Evolutionary conservation across 768 basidiomycete species (phyloP).

Genomic region (Trametopsis cervina): DNA sequence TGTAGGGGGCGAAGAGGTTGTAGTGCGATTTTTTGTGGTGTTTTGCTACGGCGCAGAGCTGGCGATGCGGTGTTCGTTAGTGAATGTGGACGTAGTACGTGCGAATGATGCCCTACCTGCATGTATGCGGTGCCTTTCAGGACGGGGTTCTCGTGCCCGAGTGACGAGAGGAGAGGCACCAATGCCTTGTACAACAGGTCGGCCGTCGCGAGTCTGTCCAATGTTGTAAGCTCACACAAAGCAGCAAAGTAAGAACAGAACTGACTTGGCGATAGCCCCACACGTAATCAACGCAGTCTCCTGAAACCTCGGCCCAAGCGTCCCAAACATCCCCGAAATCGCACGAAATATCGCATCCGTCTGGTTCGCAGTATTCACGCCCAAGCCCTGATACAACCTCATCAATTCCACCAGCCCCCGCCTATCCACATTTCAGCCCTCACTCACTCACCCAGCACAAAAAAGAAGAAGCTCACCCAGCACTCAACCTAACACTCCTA

Average conservation of each 20-base stretch:
- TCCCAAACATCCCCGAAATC: constrained; percentile 43
- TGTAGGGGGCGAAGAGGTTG: constrained; percentile 60
- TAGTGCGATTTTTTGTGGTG: constrained; percentile 57
- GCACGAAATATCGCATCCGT: constrained; percentile 37
- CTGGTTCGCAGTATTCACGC: constrained; percentile 25
- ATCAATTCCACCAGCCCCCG: constrained; percentile 43
- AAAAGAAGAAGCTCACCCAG: constrained; percentile 45
- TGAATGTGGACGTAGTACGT: not conserved
- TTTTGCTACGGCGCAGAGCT: constrained; percentile 58
- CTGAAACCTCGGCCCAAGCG: constrained; percentile 37
- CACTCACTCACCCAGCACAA: not conserved
- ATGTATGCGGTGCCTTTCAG: constrained; percentile 61
- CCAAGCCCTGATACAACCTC: constrained; percentile 32
- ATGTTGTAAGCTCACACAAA: not conserved
- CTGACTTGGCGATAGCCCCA: constrained; percentile 45
- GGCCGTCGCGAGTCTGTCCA: constrained; percentile 37
- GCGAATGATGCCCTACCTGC: constrained; percentile 38
- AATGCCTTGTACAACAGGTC: constrained; percentile 54
- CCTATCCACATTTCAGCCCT: constrained; percentile 23
- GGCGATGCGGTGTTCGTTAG: constrained; percentile 7
- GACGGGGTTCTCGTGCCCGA: constrained; percentile 62
- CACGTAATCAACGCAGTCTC: constrained; percentile 62
- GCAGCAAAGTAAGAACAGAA: not conserved
- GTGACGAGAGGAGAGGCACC: constrained; percentile 55
- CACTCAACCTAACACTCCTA: constrained; percentile 53